phyloP scores from a whole-genome alignment of 2,329 filamentous ascomycete genomes.

The Allantophomopsis lycopodina region DNA sequence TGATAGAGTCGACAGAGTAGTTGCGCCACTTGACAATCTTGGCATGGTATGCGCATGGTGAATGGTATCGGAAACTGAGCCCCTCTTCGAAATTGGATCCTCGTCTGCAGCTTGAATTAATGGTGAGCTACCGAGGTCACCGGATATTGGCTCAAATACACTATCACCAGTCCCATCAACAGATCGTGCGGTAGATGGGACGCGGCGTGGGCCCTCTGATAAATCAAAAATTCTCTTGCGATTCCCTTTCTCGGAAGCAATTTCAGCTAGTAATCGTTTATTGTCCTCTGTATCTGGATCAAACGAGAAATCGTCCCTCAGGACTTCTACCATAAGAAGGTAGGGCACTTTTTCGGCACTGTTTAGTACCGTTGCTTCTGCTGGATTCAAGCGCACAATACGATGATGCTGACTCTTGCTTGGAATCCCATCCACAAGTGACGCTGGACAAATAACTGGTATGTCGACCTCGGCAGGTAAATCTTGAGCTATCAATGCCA shows the following conservation, averaged over 20 bases:
- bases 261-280: constrained; percentile 42
- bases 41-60: constrained; percentile 21
- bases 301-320: constrained; percentile 73
- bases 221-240: constrained; percentile 52
- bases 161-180: constrained; percentile 38
- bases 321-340: constrained; percentile 70
- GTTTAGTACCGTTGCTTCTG: constrained; percentile 73
- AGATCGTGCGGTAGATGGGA: constrained; percentile 26
- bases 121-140: constrained; percentile 63
- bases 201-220: constrained; percentile 46
- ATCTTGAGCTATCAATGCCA: constrained; percentile 70
- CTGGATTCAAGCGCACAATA: constrained; percentile 71
- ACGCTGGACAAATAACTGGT: constrained; percentile 67
- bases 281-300: constrained; percentile 65
- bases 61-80: constrained; percentile 10
- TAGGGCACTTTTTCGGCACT: constrained; percentile 81
- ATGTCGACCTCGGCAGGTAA: constrained; percentile 75
- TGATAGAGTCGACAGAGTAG: constrained; percentile 43
- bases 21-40: constrained; percentile 46
- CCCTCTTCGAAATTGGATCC: constrained; percentile 23
- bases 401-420: constrained; percentile 68
- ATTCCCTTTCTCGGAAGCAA: constrained; percentile 39
- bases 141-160: constrained; percentile 70
- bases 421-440: constrained; percentile 57
- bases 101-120: constrained; percentile 45